Evolutionary conservation across 164 flowering plant species (phyloP), one percentile per base, ranked within the genome.

Genomic region (Aristolochia contorta): DNA sequence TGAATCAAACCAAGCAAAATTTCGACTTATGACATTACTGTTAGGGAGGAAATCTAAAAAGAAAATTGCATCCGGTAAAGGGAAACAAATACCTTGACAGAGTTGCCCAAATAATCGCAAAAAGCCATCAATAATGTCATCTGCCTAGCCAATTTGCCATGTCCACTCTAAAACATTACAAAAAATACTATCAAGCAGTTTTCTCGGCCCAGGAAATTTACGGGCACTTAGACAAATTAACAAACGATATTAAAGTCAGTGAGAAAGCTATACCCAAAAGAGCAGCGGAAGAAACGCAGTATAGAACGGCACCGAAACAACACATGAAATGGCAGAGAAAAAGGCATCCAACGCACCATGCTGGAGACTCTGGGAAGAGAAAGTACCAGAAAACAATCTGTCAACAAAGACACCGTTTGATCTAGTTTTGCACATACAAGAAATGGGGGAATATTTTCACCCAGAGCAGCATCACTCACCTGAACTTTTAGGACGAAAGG

Each of bases 251-350:
- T n/a, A 57, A 56, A 33, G 33, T 16, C 37, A 61, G 12, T 30
- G 22, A 66, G 15, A 30, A 66, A 61, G 61, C 58, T 71, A 37
- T 82, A 94, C 99, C 99, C 99, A 94, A 78, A 94, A 94, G 15
- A 94, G 84, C 66, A 94, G 60, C 48, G 99, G 97, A 33, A 94
- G 93, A 71, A 94, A 94, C 51, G 83, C 96, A 64, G 99, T 94
- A 71, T 94, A 94, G 66, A 94, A 94, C 13, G 99, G 99, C 71
- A 89, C 96, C 57, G 99, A 94, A 65, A 94, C 99, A 73, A 82
- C 87, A 71, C 87, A 94, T 0, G 99, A 94, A 61, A 94, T 46
- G 20, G 58, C 85, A 62, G 91, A 86, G 70, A 94, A 94, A 12
- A 94, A 68, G 53, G 78, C 78, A 71, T 94, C 99, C 78, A 81